phyloP scores from a whole-genome alignment of 176 grass and related monocot genomes.

The Carex kokanica region DNA sequence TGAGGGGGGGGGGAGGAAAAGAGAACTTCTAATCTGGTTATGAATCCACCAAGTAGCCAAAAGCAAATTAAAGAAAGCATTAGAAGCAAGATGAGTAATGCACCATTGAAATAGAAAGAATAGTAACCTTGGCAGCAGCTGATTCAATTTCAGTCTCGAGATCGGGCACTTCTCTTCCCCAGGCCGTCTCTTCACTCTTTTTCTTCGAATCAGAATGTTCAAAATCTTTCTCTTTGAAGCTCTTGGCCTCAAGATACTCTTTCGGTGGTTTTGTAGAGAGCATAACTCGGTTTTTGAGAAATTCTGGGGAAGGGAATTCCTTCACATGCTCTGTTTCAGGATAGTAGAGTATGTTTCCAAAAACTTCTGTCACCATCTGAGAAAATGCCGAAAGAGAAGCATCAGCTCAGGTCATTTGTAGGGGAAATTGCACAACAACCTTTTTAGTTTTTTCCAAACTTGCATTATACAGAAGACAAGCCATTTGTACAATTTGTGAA shows the following conservation, averaged over 20 bases:
- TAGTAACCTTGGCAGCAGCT: constrained; percentile 42
- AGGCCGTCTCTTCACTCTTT: constrained; percentile 51
- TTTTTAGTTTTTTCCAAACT: background rate
- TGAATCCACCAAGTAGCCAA: background rate
- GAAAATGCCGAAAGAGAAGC: constrained; percentile 15
- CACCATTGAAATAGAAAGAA: background rate
- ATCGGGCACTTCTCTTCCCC: constrained; percentile 81
- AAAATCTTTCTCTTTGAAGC: constrained; percentile 39
- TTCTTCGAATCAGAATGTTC: constrained; percentile 36
- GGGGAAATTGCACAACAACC: constrained; percentile 37
- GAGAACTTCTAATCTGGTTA: background rate
- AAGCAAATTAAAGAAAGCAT: constrained; percentile 4
- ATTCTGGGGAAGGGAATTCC: constrained; percentile 91
- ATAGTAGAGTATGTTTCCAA: constrained; percentile 82
- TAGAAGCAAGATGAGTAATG: background rate
- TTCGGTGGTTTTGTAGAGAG: constrained; percentile 94
- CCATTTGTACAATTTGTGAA: background rate
- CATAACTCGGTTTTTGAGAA: constrained; percentile 63
- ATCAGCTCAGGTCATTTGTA: constrained; percentile 4
- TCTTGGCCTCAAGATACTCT: constrained; percentile 80
- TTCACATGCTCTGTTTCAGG: constrained; percentile 70
- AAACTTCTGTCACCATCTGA: constrained; percentile 88
- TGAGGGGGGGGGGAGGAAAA: background rate
- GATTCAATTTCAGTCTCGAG: constrained; percentile 50
- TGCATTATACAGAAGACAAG: background rate